These are phyloP conservation scores for Besnoitia besnoiti DNA, from an alignment of 169 alveolate genomes.

Conservation along the genomic window DNA sequence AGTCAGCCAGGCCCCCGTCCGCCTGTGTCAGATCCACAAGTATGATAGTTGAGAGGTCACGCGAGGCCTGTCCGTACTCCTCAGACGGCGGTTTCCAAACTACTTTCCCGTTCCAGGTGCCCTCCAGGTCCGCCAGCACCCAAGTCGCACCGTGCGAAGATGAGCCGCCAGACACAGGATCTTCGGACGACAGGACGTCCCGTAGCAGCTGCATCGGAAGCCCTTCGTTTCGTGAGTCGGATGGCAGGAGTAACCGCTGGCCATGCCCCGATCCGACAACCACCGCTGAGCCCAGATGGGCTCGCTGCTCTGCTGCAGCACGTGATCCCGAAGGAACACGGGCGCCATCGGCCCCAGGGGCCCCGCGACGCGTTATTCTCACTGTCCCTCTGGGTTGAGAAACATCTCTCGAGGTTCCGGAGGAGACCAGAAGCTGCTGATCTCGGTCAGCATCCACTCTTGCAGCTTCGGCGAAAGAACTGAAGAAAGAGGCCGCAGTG, in stretches of 20 bases:
- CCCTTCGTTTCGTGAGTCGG: neutral
- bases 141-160: neutral
- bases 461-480: neutral
- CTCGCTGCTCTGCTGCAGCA: neutral
- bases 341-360: neutral
- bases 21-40: constrained; percentile 26
- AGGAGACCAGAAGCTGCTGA: neutral
- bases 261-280: neutral
- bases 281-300: neutral
- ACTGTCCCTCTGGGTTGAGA: neutral
- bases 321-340: neutral
- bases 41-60: neutral
- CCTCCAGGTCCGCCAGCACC: neutral
- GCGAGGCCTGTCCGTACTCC: neutral
- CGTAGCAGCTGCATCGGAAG: neutral
- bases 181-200: neutral
- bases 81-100: constrained; percentile 9
- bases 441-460: neutral
- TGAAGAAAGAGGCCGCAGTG: neutral
- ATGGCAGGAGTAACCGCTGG: neutral
- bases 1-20: constrained; percentile 1
- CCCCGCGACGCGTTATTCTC: neutral
- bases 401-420: neutral
- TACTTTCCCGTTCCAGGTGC: constrained; percentile 23
- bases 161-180: neutral